Evolutionary conservation across 192 early-diverging fungal genomes (phyloP).

Genomic region (Podila minutissima): DNA sequence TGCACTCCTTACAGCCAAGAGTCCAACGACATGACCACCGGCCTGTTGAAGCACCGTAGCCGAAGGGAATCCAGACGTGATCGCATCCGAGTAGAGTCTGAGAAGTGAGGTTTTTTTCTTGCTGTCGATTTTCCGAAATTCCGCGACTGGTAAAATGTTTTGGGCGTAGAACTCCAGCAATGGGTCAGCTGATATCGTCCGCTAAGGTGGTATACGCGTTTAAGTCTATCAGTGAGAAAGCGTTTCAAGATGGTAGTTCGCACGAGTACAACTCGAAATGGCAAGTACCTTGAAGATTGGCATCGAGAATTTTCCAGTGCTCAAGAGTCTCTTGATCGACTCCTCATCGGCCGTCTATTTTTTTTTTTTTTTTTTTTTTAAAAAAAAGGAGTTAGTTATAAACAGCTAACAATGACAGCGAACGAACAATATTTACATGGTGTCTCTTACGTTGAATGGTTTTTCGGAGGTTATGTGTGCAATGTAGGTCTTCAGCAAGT

Average conservation of each 20-base stretch:
- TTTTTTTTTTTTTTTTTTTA: too few relatives aligned
- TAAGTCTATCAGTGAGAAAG: neutral
- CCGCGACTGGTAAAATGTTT: slow-evolving; percentile 24
- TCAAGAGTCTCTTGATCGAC: slow-evolving; percentile 34
- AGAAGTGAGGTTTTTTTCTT: slow-evolving; percentile 36
- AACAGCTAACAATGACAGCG: too few relatives aligned
- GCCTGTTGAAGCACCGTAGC: neutral
- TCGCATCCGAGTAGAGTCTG: slow-evolving; percentile 27
- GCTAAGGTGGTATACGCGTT: slow-evolving; percentile 3
- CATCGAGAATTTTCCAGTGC: slow-evolving; percentile 27
- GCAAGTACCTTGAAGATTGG: slow-evolving; percentile 47
- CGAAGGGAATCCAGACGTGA: slow-evolving; percentile 28
- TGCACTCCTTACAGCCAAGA: slow-evolving; percentile 21
- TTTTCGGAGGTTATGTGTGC: slow-evolving; percentile 32
- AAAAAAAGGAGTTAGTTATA: neutral
- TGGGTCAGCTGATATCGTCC: slow-evolving; percentile 32
- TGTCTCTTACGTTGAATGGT: slow-evolving; percentile 20
- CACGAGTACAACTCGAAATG: neutral
- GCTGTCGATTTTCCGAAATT: slow-evolving; percentile 20
- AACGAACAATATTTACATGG: neutral
- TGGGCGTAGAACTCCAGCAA: slow-evolving; percentile 29
- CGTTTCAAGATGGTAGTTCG: neutral
- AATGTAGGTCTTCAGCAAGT: slow-evolving; percentile 21
- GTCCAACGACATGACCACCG: slow-evolving; percentile 7
- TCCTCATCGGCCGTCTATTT: slow-evolving; percentile 25